A percentile compares a stretch with the other conserved stretches of the same genome.
Conservation (phyloP, 2,329 filamentous ascomycete species). For the Talaromyces albobiverticillius region DNA sequence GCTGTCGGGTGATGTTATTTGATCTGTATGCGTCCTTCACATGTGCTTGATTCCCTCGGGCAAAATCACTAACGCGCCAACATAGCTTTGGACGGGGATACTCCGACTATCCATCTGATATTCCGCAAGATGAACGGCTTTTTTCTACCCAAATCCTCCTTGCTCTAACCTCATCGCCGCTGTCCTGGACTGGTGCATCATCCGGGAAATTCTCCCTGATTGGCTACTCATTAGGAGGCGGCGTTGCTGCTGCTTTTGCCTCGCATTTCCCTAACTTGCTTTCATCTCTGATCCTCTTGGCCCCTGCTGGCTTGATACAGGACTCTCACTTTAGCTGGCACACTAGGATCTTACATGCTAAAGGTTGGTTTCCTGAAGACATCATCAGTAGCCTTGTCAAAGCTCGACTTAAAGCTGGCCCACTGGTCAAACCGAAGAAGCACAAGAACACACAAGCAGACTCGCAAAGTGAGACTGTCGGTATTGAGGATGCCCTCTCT, state of each 20-base stretch:
- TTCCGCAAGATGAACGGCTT: slow-evolving; percentile 70
- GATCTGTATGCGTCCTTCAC: slow-evolving; percentile 46
- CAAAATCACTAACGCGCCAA: background rate
- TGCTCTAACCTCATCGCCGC: slow-evolving; percentile 65
- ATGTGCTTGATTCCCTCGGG: background rate
- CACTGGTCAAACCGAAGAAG: slow-evolving; percentile 31
- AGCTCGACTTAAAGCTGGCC: slow-evolving; percentile 47
- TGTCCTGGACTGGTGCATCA: slow-evolving; percentile 60
- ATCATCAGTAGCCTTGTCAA: slow-evolving; percentile 53
- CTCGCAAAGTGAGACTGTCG: slow-evolving; percentile 34
- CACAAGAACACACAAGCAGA: slow-evolving; percentile 21
- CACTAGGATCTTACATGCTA: slow-evolving; percentile 62
- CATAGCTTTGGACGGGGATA: slow-evolving; percentile 65
- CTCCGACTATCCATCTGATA: slow-evolving; percentile 64
- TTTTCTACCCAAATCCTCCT: slow-evolving; percentile 71
- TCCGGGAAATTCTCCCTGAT: slow-evolving; percentile 64
- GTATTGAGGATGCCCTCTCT: slow-evolving; percentile 35
- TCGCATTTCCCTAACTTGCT: slow-evolving; percentile 67
- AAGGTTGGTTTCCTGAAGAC: slow-evolving; percentile 58
- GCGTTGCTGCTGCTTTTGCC: slow-evolving; percentile 67
- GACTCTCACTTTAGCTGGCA: slow-evolving; percentile 58
- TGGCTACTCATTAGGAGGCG: slow-evolving; percentile 79
- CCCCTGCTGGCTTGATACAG: slow-evolving; percentile 75
- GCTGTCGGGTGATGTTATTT: slow-evolving; percentile 77
- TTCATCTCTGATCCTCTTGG: slow-evolving; percentile 69